Evolutionary conservation across 306 rosid species (phyloP), one percentile per base, ranked within the genome.

Genomic region (Luffa aegyptiaca): DNA sequence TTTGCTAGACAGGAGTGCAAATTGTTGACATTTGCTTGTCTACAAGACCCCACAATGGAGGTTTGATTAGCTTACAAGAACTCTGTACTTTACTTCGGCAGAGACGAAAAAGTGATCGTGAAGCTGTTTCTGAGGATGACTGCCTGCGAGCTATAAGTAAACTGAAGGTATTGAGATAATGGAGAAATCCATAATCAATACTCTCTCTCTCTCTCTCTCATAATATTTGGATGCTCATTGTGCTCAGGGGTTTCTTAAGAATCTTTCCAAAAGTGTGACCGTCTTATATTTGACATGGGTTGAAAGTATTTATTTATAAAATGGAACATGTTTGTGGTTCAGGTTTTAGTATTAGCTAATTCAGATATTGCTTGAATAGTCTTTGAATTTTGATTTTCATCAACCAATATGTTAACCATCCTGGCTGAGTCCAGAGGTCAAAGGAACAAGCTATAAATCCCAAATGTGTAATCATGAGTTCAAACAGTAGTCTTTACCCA

Each of bases 21-120:
- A 92, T 95, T 79, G 97, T 91, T 84, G 97, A 92, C 39, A 95
- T 95, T 81, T 95, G 97, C 90, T 88, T 92, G 90, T 92, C 93
- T 72, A 95, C 93, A 72, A 87, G 98, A 87, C 88, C 91, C 78
- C 96, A 81, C 86, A 95, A 92, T 81, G 98, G 98, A 83, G 98
- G 97, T 72, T 82, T 95, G 86, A 90, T 95, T 86, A 90, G 88
- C 90, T 86, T 95, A 78, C 92, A 86, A 45, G 98, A 92, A 56
- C 97, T 95, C 65, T 92, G 98, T 81, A 81, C 75, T 74, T 81
- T 91, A 77, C 97, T 95, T 80, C 89, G 90, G 41, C 93, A 82
- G 80, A 88, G 91, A 81, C 87, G 97, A 64, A 95, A 88, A 88
- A 90, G 83, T 83, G 97, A 90, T 17, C 91, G 97, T 20, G 98